Conservation (phyloP, 768 basidiomycete species). For the Russula sp. region DNA sequence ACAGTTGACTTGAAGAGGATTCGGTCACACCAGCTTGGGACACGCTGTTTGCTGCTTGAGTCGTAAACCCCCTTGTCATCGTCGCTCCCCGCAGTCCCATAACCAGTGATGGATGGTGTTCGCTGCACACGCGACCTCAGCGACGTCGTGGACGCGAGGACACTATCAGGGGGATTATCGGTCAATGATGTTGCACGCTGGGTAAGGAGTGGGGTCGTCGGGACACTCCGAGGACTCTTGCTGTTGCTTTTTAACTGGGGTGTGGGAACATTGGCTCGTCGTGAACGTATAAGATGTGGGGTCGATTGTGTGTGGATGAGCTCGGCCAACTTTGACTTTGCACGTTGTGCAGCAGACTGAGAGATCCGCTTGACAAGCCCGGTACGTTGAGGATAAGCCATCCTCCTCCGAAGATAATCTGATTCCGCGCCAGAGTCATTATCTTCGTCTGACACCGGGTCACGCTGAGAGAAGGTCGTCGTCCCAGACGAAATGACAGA, state of each 20-base stretch:
- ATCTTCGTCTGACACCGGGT: slow-evolving; percentile 16
- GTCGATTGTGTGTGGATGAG: slow-evolving; percentile 7
- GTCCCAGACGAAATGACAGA: slow-evolving; percentile 50
- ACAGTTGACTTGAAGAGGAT: slow-evolving; percentile 77
- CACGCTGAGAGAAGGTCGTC: slow-evolving; percentile 33
- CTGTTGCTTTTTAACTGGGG: not conserved
- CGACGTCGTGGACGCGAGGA: not conserved
- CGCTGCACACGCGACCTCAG: slow-evolving; percentile 1
- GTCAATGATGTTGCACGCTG: not conserved
- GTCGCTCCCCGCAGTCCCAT: slow-evolving; percentile 34
- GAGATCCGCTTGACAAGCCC: slow-evolving; percentile 21
- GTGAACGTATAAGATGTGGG: slow-evolving; percentile 2
- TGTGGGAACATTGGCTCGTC: not conserved
- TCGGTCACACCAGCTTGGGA: slow-evolving; percentile 86
- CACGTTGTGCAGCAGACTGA: slow-evolving; percentile 20
- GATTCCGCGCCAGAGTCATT: slow-evolving; percentile 21
- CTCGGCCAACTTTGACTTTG: slow-evolving; percentile 20
- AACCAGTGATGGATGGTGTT: slow-evolving; percentile 17
- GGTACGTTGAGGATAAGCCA: slow-evolving; percentile 1
- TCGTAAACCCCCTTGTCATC: slow-evolving; percentile 68
- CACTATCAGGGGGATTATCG: not conserved
- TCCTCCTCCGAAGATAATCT: slow-evolving; percentile 10
- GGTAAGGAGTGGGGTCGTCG: slow-evolving; percentile 14
- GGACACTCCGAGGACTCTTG: slow-evolving; percentile 4
- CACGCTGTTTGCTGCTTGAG: slow-evolving; percentile 71